A percentile compares a stretch with the other conserved stretches of the same genome.
Evolutionary conservation across 352 stramenopile genomes (phyloP).

Genomic region (Pilasporangium apinafurcum): DNA sequence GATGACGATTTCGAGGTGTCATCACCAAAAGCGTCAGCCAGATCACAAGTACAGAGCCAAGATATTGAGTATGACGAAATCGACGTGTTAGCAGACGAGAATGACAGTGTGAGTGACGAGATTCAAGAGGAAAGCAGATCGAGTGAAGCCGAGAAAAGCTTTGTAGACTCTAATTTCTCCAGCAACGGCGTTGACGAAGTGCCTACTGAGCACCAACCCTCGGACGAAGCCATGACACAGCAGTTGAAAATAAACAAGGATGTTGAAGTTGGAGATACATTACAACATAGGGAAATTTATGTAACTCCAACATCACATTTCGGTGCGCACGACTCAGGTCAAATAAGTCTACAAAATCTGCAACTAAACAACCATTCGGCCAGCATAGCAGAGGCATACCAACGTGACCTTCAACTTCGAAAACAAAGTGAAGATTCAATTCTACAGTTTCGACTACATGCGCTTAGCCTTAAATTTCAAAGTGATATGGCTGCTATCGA

Average conservation of each 20-base stretch:
- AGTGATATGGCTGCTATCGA: slow-evolving; percentile 20
- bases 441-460: slow-evolving; percentile 32
- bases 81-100: background rate
- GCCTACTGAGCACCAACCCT: too few species aligned
- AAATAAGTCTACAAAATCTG: too few species aligned
- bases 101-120: background rate
- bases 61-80: too few species aligned
- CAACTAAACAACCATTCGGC: too few species aligned
- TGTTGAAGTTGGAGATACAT: too few species aligned
- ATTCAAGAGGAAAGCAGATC: background rate
- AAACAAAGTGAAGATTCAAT: slow-evolving; percentile 46
- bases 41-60: background rate
- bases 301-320: too few species aligned
- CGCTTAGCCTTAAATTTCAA: slow-evolving; percentile 28
- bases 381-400: slow-evolving; percentile 18
- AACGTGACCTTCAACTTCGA: slow-evolving; percentile 37
- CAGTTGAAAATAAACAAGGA: too few species aligned
- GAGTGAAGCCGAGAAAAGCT: background rate
- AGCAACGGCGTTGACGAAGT: too few species aligned
- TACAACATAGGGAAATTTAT: too few species aligned
- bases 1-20: slow-evolving; percentile 45
- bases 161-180: too few species aligned
- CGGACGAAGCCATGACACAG: too few species aligned
- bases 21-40: slow-evolving; percentile 1
- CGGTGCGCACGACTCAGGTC: too few species aligned